Evolutionary conservation across 2,329 filamentous ascomycete species (phyloP), one percentile per base, ranked within the genome.

Genomic region (Apiospora koreana): DNA sequence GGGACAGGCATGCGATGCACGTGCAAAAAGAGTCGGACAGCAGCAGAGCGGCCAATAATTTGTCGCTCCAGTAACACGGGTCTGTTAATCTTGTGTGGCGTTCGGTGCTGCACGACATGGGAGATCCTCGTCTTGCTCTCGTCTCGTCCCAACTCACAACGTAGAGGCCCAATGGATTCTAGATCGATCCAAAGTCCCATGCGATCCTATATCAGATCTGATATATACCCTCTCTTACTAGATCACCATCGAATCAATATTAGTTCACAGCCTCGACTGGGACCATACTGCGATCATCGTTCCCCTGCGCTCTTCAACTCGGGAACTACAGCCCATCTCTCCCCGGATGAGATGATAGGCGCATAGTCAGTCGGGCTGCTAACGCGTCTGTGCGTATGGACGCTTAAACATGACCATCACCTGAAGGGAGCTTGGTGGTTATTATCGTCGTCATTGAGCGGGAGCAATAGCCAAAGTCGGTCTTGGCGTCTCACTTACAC

Each of bases 401-500:
- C 41, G 28, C 12, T 35, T 58, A 23, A 1, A 4, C 31, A 25
- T 35, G 9, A 58, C 21, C 50, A 58, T 35, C 50, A 35, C 18
- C 16, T 7, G 43, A 8, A 35, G 43, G 43, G 14, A 2, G 43
- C 3, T 12, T 41, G 14, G 41, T 3, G 12, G 10, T 16, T 43
- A n/a, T 62, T 31, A 18, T 38, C 54, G 31, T 38, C 31, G 54
- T 38, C 54, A 38, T 38, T n/a, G n/a, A n/a, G n/a, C n/a, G n/a
- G n/a, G 21, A n/a, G 54, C 31, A 54, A 54, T 25, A 31, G 31
- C 8, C 6, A 35, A 38, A 35, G 21, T 14, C 54, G 21, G 31
- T 3, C 54, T 62, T 62, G 54, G 54, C 54, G 54, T 38, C 54
- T 62, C 54, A 62, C 54, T 38, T 38, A 62, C 31, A 58, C 48